Percentiles rank a stretch among this genome's conserved stretches.
These are phyloP conservation scores for Gomphus sp. DNA, from an alignment of 1,284 basidiomycete genomes.

Conservation along the genomic window DNA sequence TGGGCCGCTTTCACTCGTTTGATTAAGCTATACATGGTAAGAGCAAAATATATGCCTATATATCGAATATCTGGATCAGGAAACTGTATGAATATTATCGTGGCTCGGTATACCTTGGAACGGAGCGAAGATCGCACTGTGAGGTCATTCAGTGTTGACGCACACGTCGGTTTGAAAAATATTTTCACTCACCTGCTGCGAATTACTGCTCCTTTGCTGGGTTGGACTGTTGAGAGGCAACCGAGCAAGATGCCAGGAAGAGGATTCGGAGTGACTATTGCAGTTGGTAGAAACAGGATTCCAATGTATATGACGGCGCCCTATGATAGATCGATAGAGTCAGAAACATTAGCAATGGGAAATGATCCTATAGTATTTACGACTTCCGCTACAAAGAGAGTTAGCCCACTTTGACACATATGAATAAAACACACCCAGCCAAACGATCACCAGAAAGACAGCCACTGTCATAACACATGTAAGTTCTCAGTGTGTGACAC, in stretches of 20 bases:
- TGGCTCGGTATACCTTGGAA: neutral
- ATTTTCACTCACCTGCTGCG: neutral
- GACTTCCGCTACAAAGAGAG: neutral
- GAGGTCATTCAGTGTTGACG: too few species aligned
- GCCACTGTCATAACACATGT: neutral
- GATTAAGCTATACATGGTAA: neutral
- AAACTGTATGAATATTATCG: neutral
- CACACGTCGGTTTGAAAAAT: too few species aligned
- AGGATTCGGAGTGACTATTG: neutral
- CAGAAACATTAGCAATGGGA: neutral
- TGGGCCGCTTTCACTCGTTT: neutral
- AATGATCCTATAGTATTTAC: neutral
- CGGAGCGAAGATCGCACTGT: neutral
- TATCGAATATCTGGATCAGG: neutral
- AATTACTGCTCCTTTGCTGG: neutral
- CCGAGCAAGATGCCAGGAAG: neutral
- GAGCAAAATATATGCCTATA: neutral
- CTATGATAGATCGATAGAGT: neutral
- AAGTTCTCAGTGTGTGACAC: too few species aligned
- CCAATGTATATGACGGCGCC: neutral
- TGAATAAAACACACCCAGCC: neutral
- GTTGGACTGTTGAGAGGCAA: neutral
- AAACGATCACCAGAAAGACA: neutral
- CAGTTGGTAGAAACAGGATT: neutral
- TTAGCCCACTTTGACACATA: too few species aligned